Evolutionary conservation across 129 eudicot species (phyloP).

Genomic region (Flaveria ramosissima): DNA sequence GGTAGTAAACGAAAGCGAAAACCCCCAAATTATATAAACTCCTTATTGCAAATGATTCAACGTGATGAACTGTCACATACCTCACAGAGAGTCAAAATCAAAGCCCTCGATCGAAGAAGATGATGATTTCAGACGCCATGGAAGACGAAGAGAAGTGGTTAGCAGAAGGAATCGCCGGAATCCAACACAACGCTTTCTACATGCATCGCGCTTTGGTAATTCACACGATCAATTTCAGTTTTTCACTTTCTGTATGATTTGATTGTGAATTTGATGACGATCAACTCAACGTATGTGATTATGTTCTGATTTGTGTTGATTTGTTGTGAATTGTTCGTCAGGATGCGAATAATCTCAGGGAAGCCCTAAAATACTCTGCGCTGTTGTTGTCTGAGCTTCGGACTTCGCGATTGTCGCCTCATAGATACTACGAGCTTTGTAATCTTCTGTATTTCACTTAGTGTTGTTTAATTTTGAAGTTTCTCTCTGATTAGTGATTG

Average conservation of each 20-base stretch:
- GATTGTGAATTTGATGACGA: neutral
- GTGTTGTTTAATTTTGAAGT: neutral
- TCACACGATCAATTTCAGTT: neutral
- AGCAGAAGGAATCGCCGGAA: conserved; percentile 95
- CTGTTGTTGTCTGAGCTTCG: conserved; percentile 93
- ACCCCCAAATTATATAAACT: neutral
- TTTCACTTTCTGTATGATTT: neutral
- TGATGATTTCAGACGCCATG: conserved; percentile 58
- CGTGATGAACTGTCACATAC: conserved; percentile 28
- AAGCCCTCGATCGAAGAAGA: conserved; percentile 20
- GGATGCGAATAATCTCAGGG: conserved; percentile 88
- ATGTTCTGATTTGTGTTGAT: neutral
- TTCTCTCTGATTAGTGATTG: neutral
- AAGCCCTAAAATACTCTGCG: conserved; percentile 92
- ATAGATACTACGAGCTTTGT: conserved; percentile 95
- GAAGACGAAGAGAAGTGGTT: conserved; percentile 99
- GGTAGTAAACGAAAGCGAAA: neutral
- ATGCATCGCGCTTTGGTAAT: conserved; percentile 93
- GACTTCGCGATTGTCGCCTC: conserved; percentile 88
- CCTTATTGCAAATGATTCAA: conserved; percentile 8
- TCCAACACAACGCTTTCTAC: conserved; percentile 95
- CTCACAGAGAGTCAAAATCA: neutral
- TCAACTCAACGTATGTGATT: neutral
- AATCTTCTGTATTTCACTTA: conserved; percentile 18
- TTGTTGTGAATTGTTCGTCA: conserved; percentile 23